Conservation (phyloP, 345 rosid species). For the Eucalyptus guilfoylei region DNA sequence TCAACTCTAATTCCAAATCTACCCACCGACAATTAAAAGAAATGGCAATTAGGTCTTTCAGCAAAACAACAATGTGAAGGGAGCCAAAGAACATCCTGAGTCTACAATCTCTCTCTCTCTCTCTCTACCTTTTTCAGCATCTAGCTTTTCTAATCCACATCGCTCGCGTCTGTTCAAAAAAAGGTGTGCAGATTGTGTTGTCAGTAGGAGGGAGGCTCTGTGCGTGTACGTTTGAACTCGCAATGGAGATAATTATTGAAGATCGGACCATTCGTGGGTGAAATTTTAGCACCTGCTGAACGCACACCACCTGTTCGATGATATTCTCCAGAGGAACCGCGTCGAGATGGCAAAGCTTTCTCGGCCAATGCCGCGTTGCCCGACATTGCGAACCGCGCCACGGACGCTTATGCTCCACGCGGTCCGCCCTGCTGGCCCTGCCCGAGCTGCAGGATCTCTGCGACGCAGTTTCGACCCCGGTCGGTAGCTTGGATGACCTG, state of each 20-base stretch:
- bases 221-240: not conserved
- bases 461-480: conserved; percentile 30
- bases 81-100: not conserved
- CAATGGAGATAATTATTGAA: not conserved
- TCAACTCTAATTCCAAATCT: not conserved
- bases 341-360: conserved; percentile 2
- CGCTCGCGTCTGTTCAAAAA: not conserved
- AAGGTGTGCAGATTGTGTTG: not conserved
- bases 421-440: conserved; percentile 1
- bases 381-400: not conserved
- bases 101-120: not conserved
- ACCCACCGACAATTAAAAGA: not conserved
- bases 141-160: not conserved
- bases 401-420: conserved; percentile 4
- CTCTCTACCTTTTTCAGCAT: not conserved
- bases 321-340: conserved; percentile 19
- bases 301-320: conserved; percentile 31
- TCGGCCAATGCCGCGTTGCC: not conserved
- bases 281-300: not conserved
- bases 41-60: not conserved
- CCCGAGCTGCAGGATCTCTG: conserved; percentile 19
- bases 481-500: conserved; percentile 80
- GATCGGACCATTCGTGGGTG: not conserved
- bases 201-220: not conserved
- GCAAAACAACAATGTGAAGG: not conserved